Percentiles rank a stretch among this genome's conserved stretches.
Conservation (phyloP, 2,329 filamentous ascomycete species). For the Catunica adiposa region DNA sequence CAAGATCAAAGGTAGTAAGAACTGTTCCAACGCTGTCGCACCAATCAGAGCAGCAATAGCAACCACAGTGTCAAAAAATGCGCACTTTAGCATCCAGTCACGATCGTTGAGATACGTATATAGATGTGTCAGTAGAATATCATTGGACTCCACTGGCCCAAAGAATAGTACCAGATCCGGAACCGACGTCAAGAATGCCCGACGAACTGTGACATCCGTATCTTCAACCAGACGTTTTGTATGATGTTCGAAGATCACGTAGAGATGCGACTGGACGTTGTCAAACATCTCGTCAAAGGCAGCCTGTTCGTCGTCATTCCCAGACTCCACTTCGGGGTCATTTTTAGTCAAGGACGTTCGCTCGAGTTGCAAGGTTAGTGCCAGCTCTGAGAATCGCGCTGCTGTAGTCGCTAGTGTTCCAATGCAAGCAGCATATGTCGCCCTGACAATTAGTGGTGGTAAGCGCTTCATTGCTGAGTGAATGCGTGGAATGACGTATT, state of each 20-base stretch:
- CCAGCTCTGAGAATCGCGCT: conserved; percentile 72
- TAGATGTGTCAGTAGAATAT: conserved; percentile 87
- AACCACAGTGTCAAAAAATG: conserved; percentile 90
- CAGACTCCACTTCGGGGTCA: conserved; percentile 66
- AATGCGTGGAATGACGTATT: conserved; percentile 51
- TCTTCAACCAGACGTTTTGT: conserved; percentile 86
- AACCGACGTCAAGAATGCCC: conserved; percentile 83
- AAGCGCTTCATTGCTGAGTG: conserved; percentile 21
- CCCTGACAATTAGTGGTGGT: conserved; percentile 55
- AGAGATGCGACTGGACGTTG: conserved; percentile 64
- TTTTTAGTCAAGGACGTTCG: conserved; percentile 54
- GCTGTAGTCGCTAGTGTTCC: conserved; percentile 78
- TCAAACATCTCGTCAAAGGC: conserved; percentile 77
- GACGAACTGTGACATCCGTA: conserved; percentile 63
- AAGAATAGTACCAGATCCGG: conserved; percentile 91
- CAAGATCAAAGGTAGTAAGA: conserved; percentile 88
- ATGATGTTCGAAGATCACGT: conserved; percentile 71
- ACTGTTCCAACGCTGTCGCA: conserved; percentile 77
- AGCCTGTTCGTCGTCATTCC: conserved; percentile 41
- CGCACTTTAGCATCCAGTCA: conserved; percentile 92
- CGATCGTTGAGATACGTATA: conserved; percentile 95
- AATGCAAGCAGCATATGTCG: conserved; percentile 84
- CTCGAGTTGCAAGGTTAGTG: conserved; percentile 71
- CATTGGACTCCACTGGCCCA: conserved; percentile 75
- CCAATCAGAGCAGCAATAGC: conserved; percentile 85